Percentiles rank a stretch among this genome's conserved stretches.
Conservation (phyloP, 1,284 basidiomycete genomes). For the Omphalotus olearius region DNA sequence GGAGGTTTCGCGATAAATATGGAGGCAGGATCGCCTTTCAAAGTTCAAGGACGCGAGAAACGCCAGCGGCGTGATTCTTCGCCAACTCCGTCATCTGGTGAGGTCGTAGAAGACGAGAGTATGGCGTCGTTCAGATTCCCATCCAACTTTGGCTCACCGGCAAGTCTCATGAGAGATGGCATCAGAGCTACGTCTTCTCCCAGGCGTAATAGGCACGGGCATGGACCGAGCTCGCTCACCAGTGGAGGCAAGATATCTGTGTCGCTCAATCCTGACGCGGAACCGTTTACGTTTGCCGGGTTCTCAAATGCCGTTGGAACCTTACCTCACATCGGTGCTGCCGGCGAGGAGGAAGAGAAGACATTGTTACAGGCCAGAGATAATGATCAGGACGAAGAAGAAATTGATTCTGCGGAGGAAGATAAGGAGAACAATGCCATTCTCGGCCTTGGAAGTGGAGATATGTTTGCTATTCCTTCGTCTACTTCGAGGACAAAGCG, state of each 20-base stretch:
- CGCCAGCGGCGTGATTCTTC: slow-evolving; percentile 53
- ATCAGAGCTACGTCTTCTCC: slow-evolving; percentile 22
- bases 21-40: slow-evolving; percentile 23
- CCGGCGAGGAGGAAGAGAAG: slow-evolving; percentile 15
- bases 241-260: slow-evolving; percentile 16
- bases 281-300: slow-evolving; percentile 63
- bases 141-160: slow-evolving; percentile 43
- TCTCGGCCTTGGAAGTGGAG: slow-evolving; percentile 12
- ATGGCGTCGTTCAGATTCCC: slow-evolving; percentile 78
- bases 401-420: slow-evolving; percentile 16
- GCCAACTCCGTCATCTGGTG: slow-evolving; percentile 4
- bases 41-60: slow-evolving; percentile 70
- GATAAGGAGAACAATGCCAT: slow-evolving; percentile 25
- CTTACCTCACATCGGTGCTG: slow-evolving; percentile 30
- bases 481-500: slow-evolving; percentile 49
- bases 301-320: slow-evolving; percentile 36
- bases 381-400: slow-evolving; percentile 11
- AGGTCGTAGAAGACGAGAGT: slow-evolving; percentile 45
- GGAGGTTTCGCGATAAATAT: background rate
- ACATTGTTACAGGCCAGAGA: slow-evolving; percentile 14
- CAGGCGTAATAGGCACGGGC: slow-evolving; percentile 6
- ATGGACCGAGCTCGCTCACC: slow-evolving; percentile 28
- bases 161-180: slow-evolving; percentile 36
- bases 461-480: slow-evolving; percentile 23
- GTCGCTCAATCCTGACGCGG: slow-evolving; percentile 36